phyloP scores from a whole-genome alignment of 1,139 yeast genomes.

The Saccharomyces hybrid region DNA sequence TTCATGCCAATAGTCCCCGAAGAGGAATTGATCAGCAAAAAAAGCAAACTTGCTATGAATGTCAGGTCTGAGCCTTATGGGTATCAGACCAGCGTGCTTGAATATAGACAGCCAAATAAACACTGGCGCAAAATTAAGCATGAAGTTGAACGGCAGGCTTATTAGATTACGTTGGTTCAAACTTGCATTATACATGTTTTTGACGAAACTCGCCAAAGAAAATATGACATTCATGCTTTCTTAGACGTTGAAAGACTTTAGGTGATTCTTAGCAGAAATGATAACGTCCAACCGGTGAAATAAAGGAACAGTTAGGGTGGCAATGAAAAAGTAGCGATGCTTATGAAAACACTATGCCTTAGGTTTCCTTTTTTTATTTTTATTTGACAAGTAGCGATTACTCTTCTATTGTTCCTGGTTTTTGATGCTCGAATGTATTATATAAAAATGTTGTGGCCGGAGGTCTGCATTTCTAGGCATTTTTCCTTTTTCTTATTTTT shows the following conservation, averaged over 20 bases:
- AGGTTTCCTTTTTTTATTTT: not conserved
- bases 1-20: conserved; percentile 30
- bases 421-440: not conserved
- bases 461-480: not conserved
- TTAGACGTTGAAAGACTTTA: not conserved
- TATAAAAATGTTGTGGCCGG: not conserved
- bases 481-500: not conserved
- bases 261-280: not conserved
- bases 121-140: conserved; percentile 47
- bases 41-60: conserved; percentile 37
- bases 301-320: not conserved
- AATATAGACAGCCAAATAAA: conserved; percentile 52
- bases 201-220: conserved; percentile 9
- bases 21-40: conserved; percentile 23
- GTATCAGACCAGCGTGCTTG: conserved; percentile 55
- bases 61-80: conserved; percentile 46
- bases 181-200: conserved; percentile 17
- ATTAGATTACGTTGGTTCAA: conserved; percentile 37
- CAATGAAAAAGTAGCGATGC: not conserved
- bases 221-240: conserved; percentile 1
- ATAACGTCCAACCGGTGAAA: not conserved
- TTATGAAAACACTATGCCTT: not conserved
- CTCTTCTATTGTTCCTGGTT: not conserved
- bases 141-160: conserved; percentile 39
- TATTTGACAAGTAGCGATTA: not conserved